Percentiles rank a stretch among this genome's conserved stretches.
Conservation (phyloP, 441 rosid genomes). For the Erodium moschatum region DNA sequence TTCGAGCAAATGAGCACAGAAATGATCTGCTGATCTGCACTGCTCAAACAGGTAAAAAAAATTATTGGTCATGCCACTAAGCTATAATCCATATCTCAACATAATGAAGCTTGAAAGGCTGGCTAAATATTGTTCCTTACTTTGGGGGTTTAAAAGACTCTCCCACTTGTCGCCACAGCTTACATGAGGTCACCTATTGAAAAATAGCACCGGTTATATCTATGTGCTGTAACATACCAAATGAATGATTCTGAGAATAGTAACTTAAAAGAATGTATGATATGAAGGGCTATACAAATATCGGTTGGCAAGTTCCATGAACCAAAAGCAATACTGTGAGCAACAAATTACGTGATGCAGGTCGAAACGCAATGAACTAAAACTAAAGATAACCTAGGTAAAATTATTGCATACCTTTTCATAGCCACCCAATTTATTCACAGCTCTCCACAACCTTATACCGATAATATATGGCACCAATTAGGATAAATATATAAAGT, state of each 20-base stretch:
- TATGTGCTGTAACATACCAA: constrained; percentile 12
- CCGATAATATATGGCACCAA: constrained; percentile 19
- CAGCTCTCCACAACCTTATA: constrained; percentile 65
- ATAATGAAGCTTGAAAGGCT: neutral
- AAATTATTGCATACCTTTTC: constrained; percentile 46
- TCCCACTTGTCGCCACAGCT: constrained; percentile 74
- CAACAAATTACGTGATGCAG: neutral
- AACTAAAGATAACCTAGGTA: constrained; percentile 1
- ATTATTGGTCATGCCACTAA: neutral
- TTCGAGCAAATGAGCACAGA: constrained; percentile 2
- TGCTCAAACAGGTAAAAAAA: neutral
- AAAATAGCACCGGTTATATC: constrained; percentile 16
- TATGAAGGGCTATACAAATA: neutral
- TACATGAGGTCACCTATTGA: constrained; percentile 56
- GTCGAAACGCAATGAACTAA: neutral
- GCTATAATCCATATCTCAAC: neutral
- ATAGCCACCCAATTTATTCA: constrained; percentile 60
- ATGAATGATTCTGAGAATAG: neutral
- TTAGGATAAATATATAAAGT: constrained; percentile 22
- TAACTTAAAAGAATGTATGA: neutral
- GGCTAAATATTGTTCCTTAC: constrained; percentile 32
- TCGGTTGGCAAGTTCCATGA: neutral
- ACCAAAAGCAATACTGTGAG: neutral
- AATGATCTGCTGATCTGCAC: constrained; percentile 1
- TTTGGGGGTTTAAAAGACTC: constrained; percentile 75